Evolutionary conservation across 257 asterid genomes (phyloP), one percentile per base, ranked within the genome.

Genomic region (Fraxinus pennsylvanica): DNA sequence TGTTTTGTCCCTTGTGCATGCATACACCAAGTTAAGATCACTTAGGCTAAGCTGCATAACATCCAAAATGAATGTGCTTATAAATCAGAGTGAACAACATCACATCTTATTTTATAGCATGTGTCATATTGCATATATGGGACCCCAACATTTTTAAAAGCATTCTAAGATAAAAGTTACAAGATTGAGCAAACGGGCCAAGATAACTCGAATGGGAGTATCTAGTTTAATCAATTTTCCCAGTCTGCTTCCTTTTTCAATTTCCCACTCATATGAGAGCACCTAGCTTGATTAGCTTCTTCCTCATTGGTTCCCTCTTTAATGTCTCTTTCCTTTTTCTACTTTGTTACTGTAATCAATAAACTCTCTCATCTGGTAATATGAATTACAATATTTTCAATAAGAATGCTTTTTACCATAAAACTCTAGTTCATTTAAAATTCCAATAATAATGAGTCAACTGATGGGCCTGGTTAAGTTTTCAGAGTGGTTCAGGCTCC

Each of bases 1-100:
- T 43, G 99, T 96, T 86, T 96, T 96, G 86, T 96, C 98, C 88
- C 76, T 92, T 67, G 98, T 93, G 89, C 99, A 96, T 36, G 99
- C 99, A 89, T 96, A 96, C 75, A 96, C 92, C 90, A 96, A 88
- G 89, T 92, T 93, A 75, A 96, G 97, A 85, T 96, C 99, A 68
- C 99, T 92, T 81, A 89, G 69, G 78, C 84, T 84, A 76, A 96
- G 97, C 98, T 96, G 97, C 88, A 82, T 22, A 59, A 82, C 78
- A 85, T 72, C 74, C 87, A 81, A 13, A 36, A 77, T 21, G 75
- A 73, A 76, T 43, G 47, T 21, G 59, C 67, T 17, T 0, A 72
- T 35, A 52, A 29, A 80, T 75, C 78, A 81, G 74, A 78, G 43
- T 5, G 45, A 50, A 75, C 17, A 52, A 4, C 29, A 47, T n/a